Percentiles rank a stretch among this genome's conserved stretches.
phyloP scores from a whole-genome alignment of 108 stramenopile genomes.

The Skeletonema marinoi region DNA sequence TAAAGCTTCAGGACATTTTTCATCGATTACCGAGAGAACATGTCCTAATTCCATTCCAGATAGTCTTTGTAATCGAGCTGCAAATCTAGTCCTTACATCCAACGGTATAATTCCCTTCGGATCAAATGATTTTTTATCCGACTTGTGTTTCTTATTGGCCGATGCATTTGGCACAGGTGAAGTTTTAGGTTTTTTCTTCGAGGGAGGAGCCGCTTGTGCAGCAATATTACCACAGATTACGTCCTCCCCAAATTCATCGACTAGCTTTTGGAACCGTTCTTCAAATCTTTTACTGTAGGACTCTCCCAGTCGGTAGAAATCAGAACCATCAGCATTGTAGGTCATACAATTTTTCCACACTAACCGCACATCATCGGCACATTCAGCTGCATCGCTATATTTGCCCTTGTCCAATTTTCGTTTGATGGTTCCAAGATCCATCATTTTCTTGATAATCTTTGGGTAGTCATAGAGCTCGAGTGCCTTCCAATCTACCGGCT shows the following conservation, averaged over 20 bases:
- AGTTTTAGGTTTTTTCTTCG: background rate
- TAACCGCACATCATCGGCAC: constrained; percentile 91
- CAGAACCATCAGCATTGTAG: constrained; percentile 93
- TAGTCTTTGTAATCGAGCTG: constrained; percentile 79
- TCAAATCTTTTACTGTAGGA: constrained; percentile 80
- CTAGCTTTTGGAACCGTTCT: constrained; percentile 81
- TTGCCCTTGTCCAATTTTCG: constrained; percentile 76
- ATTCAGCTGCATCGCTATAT: constrained; percentile 75
- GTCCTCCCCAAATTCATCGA: constrained; percentile 63
- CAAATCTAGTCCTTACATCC: constrained; percentile 85
- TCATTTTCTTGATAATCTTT: constrained; percentile 88
- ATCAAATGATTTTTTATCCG: constrained; percentile 10
- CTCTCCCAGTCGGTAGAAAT: constrained; percentile 90
- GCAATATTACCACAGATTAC: constrained; percentile 30
- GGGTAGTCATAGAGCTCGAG: constrained; percentile 95
- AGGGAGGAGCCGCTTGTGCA: background rate
- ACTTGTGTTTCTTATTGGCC: constrained; percentile 3
- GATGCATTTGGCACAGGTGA: constrained; percentile 12
- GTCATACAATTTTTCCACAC: constrained; percentile 96
- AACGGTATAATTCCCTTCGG: constrained; percentile 41
- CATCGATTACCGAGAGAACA: constrained; percentile 81
- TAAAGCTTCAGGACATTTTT: constrained; percentile 84
- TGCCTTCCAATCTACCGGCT: constrained; percentile 95
- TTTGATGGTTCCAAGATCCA: constrained; percentile 97
- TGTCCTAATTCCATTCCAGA: constrained; percentile 86